These are phyloP conservation scores for Penicillium fuscoglaucum DNA, from an alignment of 2,329 filamentous ascomycete species.

Conservation along the genomic window DNA sequence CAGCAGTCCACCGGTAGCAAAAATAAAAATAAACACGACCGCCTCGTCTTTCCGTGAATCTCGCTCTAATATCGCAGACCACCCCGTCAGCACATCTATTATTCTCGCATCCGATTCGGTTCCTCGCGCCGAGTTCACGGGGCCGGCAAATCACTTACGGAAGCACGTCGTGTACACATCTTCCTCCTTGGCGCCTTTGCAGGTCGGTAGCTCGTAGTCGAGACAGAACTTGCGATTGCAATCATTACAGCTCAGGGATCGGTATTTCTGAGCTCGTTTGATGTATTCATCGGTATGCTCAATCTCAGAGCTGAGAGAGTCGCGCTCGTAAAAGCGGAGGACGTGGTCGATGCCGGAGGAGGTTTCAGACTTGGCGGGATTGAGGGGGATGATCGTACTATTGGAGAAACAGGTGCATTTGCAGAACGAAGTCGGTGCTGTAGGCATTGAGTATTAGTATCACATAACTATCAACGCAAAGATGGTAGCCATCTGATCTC, in stretches of 20 bases:
- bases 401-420: conserved; percentile 71
- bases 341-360: conserved; percentile 23
- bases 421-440: conserved; percentile 62
- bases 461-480: background rate
- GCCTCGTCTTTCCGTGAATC: conserved; percentile 68
- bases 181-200: conserved; percentile 61
- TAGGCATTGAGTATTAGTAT: background rate
- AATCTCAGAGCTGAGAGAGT: conserved; percentile 16
- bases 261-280: conserved; percentile 38
- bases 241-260: conserved; percentile 59
- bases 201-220: conserved; percentile 61
- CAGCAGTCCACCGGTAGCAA: conserved; percentile 61
- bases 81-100: background rate
- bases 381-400: conserved; percentile 66
- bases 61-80: conserved; percentile 48
- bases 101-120: background rate
- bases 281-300: conserved; percentile 7
- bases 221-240: conserved; percentile 69
- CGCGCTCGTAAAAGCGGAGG: conserved; percentile 24
- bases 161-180: conserved; percentile 68
- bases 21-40: conserved; percentile 66
- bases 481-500: background rate
- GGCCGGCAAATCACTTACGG: conserved; percentile 42
- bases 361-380: conserved; percentile 39
- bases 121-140: background rate